Conservation (phyloP, 1,284 basidiomycete genomes). For the Pseudozyma sp. region DNA sequence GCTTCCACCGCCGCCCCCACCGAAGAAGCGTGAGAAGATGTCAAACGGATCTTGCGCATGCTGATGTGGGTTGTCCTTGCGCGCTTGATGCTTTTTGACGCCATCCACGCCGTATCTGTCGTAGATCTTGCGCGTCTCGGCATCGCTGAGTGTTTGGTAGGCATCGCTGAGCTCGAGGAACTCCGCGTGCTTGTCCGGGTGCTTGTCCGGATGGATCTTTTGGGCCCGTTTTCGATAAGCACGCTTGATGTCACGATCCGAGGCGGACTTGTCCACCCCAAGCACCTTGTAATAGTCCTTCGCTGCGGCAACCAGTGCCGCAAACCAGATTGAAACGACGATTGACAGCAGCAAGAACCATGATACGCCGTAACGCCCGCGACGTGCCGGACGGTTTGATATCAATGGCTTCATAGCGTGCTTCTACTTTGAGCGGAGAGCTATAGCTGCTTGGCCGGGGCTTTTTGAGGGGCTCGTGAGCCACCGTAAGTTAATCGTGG, state of each 20-base stretch:
- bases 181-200: conserved; percentile 66
- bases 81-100: conserved; percentile 63
- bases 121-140: conserved; percentile 63
- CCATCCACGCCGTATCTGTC: conserved; percentile 65
- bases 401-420: conserved; percentile 41
- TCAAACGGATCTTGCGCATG: conserved; percentile 63
- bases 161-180: conserved; percentile 70
- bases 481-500: too few relatives aligned
- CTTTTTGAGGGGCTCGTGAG: neutral
- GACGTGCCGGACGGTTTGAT: conserved; percentile 1
- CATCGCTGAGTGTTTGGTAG: conserved; percentile 64
- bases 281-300: conserved; percentile 66
- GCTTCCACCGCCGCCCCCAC: conserved; percentile 51
- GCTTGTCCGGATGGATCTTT: conserved; percentile 67
- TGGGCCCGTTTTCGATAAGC: conserved; percentile 65
- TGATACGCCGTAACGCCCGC: conserved; percentile 2
- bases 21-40: conserved; percentile 67
- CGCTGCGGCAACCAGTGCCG: conserved; percentile 47
- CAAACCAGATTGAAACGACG: conserved; percentile 23
- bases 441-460: neutral
- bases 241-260: conserved; percentile 66
- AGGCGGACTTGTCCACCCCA: conserved; percentile 57
- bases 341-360: conserved; percentile 27
- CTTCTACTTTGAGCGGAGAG: neutral
- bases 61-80: conserved; percentile 49